Evolutionary conservation across 2,329 filamentous ascomycete genomes (phyloP).

Genomic region (Aspergillus pseudoviridinutans): DNA sequence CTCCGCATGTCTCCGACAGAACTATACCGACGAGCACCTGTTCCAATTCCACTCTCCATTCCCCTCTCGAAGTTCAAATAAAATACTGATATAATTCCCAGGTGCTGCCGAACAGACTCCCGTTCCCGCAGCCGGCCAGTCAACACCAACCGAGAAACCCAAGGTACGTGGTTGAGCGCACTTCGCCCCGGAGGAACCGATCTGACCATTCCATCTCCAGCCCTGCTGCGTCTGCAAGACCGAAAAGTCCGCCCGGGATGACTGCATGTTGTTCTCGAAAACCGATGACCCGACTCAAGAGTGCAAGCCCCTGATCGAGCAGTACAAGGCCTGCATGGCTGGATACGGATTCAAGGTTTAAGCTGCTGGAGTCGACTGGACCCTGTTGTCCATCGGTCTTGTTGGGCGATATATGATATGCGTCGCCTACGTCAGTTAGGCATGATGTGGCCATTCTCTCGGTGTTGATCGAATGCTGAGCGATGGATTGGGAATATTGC

Average conservation of each 20-base stretch:
- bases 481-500: background rate
- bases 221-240: slow-evolving; percentile 98
- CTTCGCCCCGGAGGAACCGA: background rate
- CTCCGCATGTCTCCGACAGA: slow-evolving; percentile 1
- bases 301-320: slow-evolving; percentile 75
- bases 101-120: slow-evolving; percentile 20
- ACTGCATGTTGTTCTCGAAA: slow-evolving; percentile 98
- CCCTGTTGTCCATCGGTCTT: slow-evolving; percentile 1
- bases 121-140: slow-evolving; percentile 16
- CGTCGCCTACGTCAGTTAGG: background rate
- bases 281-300: slow-evolving; percentile 73
- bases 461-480: slow-evolving; percentile 1
- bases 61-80: background rate
- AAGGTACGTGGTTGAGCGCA: slow-evolving; percentile 27
- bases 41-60: background rate
- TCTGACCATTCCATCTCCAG: slow-evolving; percentile 44
- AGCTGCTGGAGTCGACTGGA: slow-evolving; percentile 9
- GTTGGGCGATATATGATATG: background rate
- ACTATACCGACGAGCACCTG: slow-evolving; percentile 2
- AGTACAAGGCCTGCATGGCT: slow-evolving; percentile 89
- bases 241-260: slow-evolving; percentile 86
- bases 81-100: slow-evolving; percentile 3
- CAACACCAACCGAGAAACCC: slow-evolving; percentile 32
- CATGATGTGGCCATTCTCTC: background rate
- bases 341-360: slow-evolving; percentile 78